Base-by-base conservation (phyloP, 2,329 filamentous ascomycete species). In the Calonectria naviculata region DNA sequence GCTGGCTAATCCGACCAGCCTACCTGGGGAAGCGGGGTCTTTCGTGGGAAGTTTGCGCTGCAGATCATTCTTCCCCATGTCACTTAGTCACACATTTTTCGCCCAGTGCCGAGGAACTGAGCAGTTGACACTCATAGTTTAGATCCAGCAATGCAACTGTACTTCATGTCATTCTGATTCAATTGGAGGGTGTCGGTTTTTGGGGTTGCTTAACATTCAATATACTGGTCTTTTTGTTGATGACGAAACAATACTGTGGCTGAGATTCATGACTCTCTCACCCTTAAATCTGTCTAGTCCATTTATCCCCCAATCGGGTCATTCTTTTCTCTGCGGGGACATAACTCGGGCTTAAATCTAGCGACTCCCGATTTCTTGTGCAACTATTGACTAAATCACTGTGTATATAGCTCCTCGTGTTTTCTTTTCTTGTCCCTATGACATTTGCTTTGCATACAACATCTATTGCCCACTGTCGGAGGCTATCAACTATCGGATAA, bases 271-370 rank as follows among this genome's bases (percentile, higher is more conserved):
- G 34, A 9, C 7, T 34, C 5, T 56, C 31, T 38, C 31, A 21
- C 52, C 56, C 42, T 31, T 62, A 46, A 54, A 66, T 66, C 64
- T 6, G 54, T 28, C n/a, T n/a, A 42, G 38, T 46, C 36, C 17
- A 65, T 65, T 69, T 69, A 65, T 65, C 61, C 70, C 71, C 67
- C 52, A 75, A 76, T 71, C 62, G 71, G 71, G 38, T 71, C 36
- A 12, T 19, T 36, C 46, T 67, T 47, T n/a, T n/a, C 13, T 61
- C 69, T 69, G 73, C 41, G 75, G 74, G 71, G 44, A 31, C 44
- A 12, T 29, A 12, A 60, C 68, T 70, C 68, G 52, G 68, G 17
- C 42, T 52, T 42, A 56, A 61, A 73, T 56, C 36, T 38, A 46
- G 47, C 63, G 66, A 67, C 42, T 36, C 47, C 64, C 61, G 61